phyloP scores from a whole-genome alignment of 495 filamentous ascomycete genomes.

The Staphylotrichum longicolle region DNA sequence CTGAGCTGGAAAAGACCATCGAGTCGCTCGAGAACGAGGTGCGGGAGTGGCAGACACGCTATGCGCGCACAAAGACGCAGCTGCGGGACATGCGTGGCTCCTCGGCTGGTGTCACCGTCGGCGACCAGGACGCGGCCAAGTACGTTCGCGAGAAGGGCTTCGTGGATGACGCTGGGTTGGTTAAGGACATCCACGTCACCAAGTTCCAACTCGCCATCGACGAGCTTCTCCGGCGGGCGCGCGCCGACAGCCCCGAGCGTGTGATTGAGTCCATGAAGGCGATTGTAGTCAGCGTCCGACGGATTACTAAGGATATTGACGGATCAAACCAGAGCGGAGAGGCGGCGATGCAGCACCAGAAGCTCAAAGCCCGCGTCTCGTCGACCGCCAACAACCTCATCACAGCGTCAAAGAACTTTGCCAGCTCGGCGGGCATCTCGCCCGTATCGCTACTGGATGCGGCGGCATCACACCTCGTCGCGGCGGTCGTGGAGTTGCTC shows the following conservation, averaged over 20 bases:
- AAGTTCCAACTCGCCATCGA: slow-evolving; percentile 95
- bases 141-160: slow-evolving; percentile 69
- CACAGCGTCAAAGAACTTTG: slow-evolving; percentile 89
- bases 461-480: slow-evolving; percentile 86
- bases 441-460: slow-evolving; percentile 94
- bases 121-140: slow-evolving; percentile 59
- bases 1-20: slow-evolving; percentile 68
- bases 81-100: slow-evolving; percentile 76
- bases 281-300: slow-evolving; percentile 74
- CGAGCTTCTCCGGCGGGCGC: slow-evolving; percentile 77
- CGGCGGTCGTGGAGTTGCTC: slow-evolving; percentile 80
- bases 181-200: slow-evolving; percentile 89
- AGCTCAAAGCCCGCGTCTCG: slow-evolving; percentile 75
- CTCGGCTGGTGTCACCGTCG: slow-evolving; percentile 65
- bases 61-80: slow-evolving; percentile 83
- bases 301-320: slow-evolving; percentile 76
- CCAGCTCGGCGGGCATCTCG: slow-evolving; percentile 74
- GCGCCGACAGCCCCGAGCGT: slow-evolving; percentile 64
- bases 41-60: slow-evolving; percentile 83
- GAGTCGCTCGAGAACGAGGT: slow-evolving; percentile 75
- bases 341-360: slow-evolving; percentile 51
- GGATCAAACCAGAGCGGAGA: slow-evolving; percentile 50
- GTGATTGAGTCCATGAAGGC: slow-evolving; percentile 78
- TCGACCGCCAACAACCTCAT: slow-evolving; percentile 94
- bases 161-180: slow-evolving; percentile 66